Evolutionary conservation across 164 flowering plant species (phyloP).

Genomic region (Pachysandra terminalis): DNA sequence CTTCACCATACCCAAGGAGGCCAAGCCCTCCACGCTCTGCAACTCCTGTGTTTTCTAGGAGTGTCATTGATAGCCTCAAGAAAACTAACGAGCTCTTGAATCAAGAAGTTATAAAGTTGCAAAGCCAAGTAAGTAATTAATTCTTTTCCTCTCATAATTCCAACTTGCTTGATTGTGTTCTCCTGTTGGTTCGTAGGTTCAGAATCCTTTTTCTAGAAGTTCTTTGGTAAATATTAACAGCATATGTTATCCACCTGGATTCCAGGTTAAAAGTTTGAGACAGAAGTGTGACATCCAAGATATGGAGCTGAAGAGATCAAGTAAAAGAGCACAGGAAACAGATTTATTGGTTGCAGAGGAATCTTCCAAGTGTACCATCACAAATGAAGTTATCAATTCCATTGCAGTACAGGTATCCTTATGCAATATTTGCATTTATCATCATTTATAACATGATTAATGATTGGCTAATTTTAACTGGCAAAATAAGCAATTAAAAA

Average conservation of each 20-base stretch:
- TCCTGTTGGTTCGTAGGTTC: not conserved
- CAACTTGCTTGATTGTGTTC: not conserved
- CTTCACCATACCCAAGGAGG: conserved; percentile 2
- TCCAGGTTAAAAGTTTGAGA: not conserved
- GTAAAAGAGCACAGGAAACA: not conserved
- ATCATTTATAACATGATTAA: not conserved
- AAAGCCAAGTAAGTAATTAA: no score
- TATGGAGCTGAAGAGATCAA: not conserved
- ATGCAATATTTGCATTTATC: not conserved
- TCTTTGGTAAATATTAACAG: not conserved
- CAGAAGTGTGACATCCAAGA: not conserved
- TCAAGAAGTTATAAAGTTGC: no score
- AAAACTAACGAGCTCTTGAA: no score
- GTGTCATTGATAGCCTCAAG: not conserved
- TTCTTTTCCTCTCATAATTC: no score
- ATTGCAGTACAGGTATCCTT: no score
- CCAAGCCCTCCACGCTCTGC: no score
- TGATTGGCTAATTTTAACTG: not conserved
- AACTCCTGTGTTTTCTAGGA: no score
- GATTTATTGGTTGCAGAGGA: not conserved
- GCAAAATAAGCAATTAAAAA: no score
- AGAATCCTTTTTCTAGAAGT: no score
- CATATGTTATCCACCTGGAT: not conserved
- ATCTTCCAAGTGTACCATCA: no score
- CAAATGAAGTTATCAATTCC: not conserved